phyloP scores from a whole-genome alignment of 495 filamentous ascomycete species.

The Cladorrhinum samala region DNA sequence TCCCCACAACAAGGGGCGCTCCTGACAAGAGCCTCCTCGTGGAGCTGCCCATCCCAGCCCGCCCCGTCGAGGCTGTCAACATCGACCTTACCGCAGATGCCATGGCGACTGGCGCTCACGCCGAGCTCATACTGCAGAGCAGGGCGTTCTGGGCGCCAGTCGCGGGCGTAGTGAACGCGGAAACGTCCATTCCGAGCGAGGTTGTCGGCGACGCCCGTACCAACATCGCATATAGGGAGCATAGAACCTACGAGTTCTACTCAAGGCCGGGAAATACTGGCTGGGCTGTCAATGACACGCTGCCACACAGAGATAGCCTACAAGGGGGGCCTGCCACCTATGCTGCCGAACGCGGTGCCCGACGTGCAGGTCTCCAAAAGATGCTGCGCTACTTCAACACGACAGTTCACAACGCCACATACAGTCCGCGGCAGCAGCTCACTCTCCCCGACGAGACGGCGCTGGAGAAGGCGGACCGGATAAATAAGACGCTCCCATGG shows the following conservation, averaged over 20 bases:
- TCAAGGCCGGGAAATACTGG: neutral
- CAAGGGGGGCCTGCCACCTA: conserved; percentile 1
- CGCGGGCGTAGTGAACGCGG: neutral
- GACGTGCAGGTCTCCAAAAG: conserved; percentile 36
- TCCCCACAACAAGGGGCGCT: conserved; percentile 2
- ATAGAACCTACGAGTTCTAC: neutral
- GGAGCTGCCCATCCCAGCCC: conserved; percentile 6
- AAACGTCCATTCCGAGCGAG: neutral
- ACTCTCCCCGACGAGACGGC: conserved; percentile 19
- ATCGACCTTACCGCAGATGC: neutral
- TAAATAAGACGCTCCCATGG: too few relatives aligned
- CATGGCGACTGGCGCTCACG: too few relatives aligned
- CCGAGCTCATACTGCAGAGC: too few relatives aligned
- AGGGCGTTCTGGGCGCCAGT: neutral
- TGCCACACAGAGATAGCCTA: neutral
- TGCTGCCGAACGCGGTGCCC: conserved; percentile 30
- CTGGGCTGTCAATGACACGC: neutral
- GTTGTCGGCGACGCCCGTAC: neutral
- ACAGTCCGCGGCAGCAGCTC: conserved; percentile 23
- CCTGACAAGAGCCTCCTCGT: conserved; percentile 8
- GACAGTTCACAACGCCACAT: conserved; percentile 16
- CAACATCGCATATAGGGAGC: neutral
- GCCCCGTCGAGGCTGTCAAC: conserved; percentile 7
- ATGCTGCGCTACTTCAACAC: conserved; percentile 25
- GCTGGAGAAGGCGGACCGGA: neutral